Conservation (phyloP, 1,284 basidiomycete genomes). For the Ganoderma leucocontextum region DNA sequence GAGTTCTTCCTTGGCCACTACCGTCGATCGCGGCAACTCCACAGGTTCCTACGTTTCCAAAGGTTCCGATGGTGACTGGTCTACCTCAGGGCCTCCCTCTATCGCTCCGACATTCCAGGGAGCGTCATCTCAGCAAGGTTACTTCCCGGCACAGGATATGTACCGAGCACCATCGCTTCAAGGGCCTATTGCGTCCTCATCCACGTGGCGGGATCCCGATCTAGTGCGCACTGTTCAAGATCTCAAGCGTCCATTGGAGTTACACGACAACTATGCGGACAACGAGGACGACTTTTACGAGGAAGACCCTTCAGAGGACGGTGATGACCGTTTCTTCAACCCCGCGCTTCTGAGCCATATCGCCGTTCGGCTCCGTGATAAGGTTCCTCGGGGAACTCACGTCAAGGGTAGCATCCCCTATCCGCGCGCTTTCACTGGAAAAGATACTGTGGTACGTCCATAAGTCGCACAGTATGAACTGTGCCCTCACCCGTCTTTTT, state of each 20-base stretch:
- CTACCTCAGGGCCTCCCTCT: constrained; percentile 28
- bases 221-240: constrained; percentile 48
- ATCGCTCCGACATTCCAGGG: constrained; percentile 29
- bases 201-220: constrained; percentile 39
- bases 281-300: constrained; percentile 66
- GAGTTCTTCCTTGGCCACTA: constrained; percentile 36
- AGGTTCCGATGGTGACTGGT: constrained; percentile 34
- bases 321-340: constrained; percentile 85
- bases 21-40: constrained; percentile 42
- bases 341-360: constrained; percentile 88
- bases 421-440: constrained; percentile 88
- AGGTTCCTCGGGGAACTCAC: constrained; percentile 85
- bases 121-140: constrained; percentile 23
- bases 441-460: constrained; percentile 86
- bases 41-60: constrained; percentile 38
- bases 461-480: constrained; percentile 8
- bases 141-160: constrained; percentile 32
- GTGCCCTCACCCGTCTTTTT: constrained; percentile 8
- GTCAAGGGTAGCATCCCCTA: constrained; percentile 93
- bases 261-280: constrained; percentile 55
- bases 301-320: constrained; percentile 71
- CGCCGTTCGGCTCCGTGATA: constrained; percentile 87
- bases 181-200: constrained; percentile 36
- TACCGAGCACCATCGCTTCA: constrained; percentile 33
- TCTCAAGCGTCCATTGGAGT: constrained; percentile 49